Conservation (phyloP, 768 basidiomycete species). For the Sporobolomyces phaffii region DNA sequence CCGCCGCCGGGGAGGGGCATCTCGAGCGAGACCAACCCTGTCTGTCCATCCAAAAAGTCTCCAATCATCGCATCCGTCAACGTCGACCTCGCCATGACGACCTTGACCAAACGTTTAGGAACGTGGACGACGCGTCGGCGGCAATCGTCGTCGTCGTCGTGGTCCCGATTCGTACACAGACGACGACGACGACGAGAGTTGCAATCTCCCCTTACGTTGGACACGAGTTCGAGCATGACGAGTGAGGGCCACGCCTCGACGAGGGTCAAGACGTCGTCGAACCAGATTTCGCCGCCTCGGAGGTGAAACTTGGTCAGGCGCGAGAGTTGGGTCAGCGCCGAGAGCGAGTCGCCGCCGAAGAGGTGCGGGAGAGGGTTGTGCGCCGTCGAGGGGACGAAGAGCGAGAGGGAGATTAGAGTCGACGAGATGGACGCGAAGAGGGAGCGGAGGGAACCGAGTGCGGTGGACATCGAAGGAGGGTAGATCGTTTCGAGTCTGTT, state of each 20-base stretch:
- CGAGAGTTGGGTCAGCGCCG: not conserved
- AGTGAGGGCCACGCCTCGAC: not conserved
- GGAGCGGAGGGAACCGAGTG: not conserved
- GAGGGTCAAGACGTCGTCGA: not conserved
- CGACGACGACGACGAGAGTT: not conserved
- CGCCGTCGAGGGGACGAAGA: not conserved
- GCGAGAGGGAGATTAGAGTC: no score
- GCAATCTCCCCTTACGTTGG: not conserved
- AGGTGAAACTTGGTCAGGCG: not conserved
- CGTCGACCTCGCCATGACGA: not conserved
- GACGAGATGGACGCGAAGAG: not conserved
- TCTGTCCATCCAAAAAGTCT: not conserved
- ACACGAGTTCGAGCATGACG: not conserved
- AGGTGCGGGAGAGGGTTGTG: not conserved
- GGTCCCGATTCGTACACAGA: no score
- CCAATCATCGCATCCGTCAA: not conserved
- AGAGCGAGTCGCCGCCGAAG: not conserved
- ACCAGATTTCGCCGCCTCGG: constrained; percentile 3
- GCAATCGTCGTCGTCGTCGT: no score
- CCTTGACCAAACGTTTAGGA: not conserved
- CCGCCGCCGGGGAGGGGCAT: not conserved
- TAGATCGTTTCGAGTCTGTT: not conserved
- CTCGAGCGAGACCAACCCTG: not conserved
- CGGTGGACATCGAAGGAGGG: not conserved
- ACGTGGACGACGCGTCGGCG: no score